Conservation (phyloP, 495 filamentous ascomycete genomes). For the Aspergillus nanangensis region DNA sequence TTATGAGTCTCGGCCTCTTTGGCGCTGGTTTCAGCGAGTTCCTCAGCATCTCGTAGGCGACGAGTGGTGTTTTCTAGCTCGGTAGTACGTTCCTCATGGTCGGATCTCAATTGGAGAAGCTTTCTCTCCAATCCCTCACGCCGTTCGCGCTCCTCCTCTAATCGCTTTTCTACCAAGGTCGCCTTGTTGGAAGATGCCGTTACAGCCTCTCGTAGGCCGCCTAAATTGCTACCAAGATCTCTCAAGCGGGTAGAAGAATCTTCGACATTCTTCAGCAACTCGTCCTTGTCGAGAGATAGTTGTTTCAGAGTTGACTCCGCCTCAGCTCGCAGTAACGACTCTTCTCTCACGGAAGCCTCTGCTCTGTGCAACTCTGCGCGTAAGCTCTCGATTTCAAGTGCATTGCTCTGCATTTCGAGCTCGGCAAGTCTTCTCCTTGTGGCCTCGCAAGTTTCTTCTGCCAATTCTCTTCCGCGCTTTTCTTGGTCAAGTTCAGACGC, state of each 20-base stretch:
- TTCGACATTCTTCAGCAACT: constrained; percentile 64
- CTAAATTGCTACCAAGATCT: constrained; percentile 68
- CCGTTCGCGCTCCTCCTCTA: constrained; percentile 77
- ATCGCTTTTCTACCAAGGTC: constrained; percentile 67
- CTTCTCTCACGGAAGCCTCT: constrained; percentile 70
- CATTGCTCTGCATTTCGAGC: constrained; percentile 78
- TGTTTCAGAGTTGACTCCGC: constrained; percentile 68
- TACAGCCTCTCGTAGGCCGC: constrained; percentile 73
- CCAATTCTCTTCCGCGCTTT: constrained; percentile 69
- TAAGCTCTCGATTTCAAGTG: constrained; percentile 77
- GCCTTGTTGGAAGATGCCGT: constrained; percentile 72
- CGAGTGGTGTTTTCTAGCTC: constrained; percentile 75
- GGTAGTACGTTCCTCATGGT: constrained; percentile 77
- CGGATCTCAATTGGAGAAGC: constrained; percentile 69
- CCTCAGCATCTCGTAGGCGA: constrained; percentile 80
- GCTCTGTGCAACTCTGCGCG: constrained; percentile 76
- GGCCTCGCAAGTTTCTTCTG: constrained; percentile 81
- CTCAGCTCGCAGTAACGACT: constrained; percentile 69
- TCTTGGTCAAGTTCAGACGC: constrained; percentile 73
- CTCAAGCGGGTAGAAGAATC: constrained; percentile 62
- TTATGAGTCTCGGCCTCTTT: constrained; percentile 85
- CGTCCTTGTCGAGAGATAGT: constrained; percentile 77
- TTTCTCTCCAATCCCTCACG: constrained; percentile 77
- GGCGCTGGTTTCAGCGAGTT: constrained; percentile 82
- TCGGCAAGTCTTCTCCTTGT: constrained; percentile 79